Conservation (phyloP, 495 filamentous ascomycete species). For the Penicillium angulare region DNA sequence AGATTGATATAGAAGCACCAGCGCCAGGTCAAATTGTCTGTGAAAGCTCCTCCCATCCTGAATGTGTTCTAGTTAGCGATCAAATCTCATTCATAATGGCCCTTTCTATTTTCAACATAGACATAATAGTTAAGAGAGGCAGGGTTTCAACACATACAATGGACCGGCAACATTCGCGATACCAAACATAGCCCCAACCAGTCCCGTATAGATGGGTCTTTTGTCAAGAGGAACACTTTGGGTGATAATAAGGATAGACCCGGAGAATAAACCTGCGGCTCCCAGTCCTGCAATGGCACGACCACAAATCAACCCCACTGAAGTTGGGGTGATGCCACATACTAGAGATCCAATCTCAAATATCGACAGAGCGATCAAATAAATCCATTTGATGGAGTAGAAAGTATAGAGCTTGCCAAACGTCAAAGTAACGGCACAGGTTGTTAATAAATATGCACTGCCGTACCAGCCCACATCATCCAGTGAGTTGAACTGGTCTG, state of each 20-base stretch:
- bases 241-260: slow-evolving; percentile 75
- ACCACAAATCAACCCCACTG: slow-evolving; percentile 74
- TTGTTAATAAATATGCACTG: slow-evolving; percentile 66
- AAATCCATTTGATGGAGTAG: slow-evolving; percentile 72
- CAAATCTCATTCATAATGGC: too few relatives aligned
- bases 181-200: slow-evolving; percentile 79
- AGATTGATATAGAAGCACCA: slow-evolving; percentile 68
- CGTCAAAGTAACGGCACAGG: slow-evolving; percentile 66
- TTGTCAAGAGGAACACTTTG: slow-evolving; percentile 69
- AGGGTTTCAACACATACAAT: slow-evolving; percentile 33
- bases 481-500: slow-evolving; percentile 72
- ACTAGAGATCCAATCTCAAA: slow-evolving; percentile 88
- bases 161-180: slow-evolving; percentile 76
- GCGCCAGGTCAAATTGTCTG: slow-evolving; percentile 57
- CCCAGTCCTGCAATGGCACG: slow-evolving; percentile 86
- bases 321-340: slow-evolving; percentile 75
- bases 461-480: slow-evolving; percentile 84
- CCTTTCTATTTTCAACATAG: neutral
- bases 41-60: slow-evolving; percentile 56
- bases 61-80: neutral
- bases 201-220: slow-evolving; percentile 69
- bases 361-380: slow-evolving; percentile 65
- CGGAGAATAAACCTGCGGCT: slow-evolving; percentile 77
- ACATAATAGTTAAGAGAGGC: neutral
- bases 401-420: slow-evolving; percentile 81